phyloP scores from a whole-genome alignment of 768 basidiomycete species.

The Lentinula detonsa region DNA sequence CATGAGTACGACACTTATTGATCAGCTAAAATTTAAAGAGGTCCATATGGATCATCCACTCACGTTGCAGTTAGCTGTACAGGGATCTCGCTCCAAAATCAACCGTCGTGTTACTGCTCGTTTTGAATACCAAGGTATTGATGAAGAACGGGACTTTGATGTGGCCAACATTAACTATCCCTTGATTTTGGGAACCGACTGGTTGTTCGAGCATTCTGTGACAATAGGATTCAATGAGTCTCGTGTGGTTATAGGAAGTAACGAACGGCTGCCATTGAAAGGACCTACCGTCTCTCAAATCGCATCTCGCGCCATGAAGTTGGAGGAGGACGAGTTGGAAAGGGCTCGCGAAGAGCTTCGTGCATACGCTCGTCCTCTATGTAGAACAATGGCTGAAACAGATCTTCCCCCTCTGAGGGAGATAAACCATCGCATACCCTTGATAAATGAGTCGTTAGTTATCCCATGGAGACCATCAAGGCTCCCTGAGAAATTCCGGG shows the following conservation, averaged over 20 bases:
- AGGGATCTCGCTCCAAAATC: conserved; percentile 21
- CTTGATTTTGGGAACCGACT: conserved; percentile 29
- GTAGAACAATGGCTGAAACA: conserved; percentile 3
- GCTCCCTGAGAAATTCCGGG: conserved; percentile 18
- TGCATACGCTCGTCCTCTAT: conserved; percentile 9
- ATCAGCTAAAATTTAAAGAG: conserved; percentile 13
- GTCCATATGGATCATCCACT: conserved; percentile 16
- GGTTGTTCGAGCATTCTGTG: conserved; percentile 25
- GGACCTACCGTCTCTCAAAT: conserved; percentile 8
- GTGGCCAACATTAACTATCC: conserved; percentile 34
- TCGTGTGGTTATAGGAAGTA: conserved; percentile 11
- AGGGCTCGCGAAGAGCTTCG: conserved; percentile 3
- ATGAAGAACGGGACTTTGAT: conserved; percentile 22
- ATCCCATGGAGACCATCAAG: conserved; percentile 14
- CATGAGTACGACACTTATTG: conserved; percentile 18
- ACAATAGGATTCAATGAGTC: conserved; percentile 20
- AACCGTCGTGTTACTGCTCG: conserved; percentile 10
- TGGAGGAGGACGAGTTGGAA: conserved; percentile 8
- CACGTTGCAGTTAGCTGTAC: conserved; percentile 20
- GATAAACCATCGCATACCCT: conserved; percentile 23
- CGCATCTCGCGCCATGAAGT: conserved; percentile 7
- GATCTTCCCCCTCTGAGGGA: conserved; percentile 19
- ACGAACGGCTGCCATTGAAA: conserved; percentile 11
- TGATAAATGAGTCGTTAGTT: conserved; percentile 16
- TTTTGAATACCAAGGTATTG: conserved; percentile 12